These are phyloP conservation scores for Ensete ventricosum DNA, from an alignment of 176 grass and related monocot species.

Conservation along the genomic window DNA sequence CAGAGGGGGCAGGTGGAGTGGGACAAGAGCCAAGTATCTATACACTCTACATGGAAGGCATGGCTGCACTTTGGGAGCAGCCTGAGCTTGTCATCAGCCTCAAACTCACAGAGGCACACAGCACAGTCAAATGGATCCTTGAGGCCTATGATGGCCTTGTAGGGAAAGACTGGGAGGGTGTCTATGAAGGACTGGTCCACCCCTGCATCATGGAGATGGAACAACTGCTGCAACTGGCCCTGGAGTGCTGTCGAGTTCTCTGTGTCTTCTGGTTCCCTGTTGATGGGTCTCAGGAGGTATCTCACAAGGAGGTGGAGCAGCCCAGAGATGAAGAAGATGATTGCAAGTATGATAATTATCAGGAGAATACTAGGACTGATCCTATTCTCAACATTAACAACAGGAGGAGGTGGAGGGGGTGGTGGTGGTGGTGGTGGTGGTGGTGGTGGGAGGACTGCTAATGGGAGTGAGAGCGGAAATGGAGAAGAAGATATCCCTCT, in stretches of 20 bases:
- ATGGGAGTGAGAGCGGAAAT: not conserved
- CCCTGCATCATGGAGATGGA: slow-evolving; percentile 8
- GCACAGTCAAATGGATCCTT: slow-evolving; percentile 9
- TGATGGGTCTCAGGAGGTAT: not conserved
- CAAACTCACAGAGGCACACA: slow-evolving; percentile 15
- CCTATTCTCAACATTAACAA: not conserved
- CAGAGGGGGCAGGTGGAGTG: too few species aligned
- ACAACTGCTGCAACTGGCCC: slow-evolving; percentile 11
- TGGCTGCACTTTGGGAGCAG: slow-evolving; percentile 2
- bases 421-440: not conserved
- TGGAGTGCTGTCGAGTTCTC: not conserved
- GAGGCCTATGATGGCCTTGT: not conserved
- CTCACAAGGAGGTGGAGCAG: slow-evolving; percentile 16
- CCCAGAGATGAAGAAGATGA: slow-evolving; percentile 19
- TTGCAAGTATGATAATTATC: slow-evolving; percentile 15
- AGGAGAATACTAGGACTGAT: slow-evolving; percentile 10
- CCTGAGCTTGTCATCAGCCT: not conserved
- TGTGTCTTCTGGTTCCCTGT: not conserved
- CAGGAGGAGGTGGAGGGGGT: not conserved
- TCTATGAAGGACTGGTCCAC: slow-evolving; percentile 8
- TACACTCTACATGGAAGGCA: not conserved
- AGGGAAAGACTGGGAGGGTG: slow-evolving; percentile 2
- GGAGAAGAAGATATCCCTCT: not conserved
- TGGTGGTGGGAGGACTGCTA: not conserved
- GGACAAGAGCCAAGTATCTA: not conserved